A percentile compares a stretch with the other conserved stretches of the same genome.
phyloP scores from a whole-genome alignment of 352 stramenopile species.

The Phytophthora quininea region DNA sequence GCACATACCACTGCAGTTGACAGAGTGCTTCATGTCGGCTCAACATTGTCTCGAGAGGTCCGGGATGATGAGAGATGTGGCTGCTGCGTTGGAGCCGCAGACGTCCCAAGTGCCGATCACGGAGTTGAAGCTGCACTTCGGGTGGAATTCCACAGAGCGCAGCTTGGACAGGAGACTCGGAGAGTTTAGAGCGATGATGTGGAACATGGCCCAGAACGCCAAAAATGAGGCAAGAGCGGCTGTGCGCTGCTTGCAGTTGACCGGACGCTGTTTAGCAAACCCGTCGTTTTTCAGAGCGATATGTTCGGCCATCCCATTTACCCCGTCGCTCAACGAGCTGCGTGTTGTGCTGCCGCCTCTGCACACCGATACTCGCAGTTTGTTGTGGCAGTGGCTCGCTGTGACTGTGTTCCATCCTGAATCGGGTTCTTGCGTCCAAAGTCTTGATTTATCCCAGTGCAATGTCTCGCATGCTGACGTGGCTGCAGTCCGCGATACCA shows the following conservation, averaged over 20 bases:
- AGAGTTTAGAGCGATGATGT: slow-evolving; percentile 16
- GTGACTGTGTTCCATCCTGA: slow-evolving; percentile 27
- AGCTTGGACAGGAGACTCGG: slow-evolving; percentile 17
- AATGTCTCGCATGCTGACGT: slow-evolving; percentile 22
- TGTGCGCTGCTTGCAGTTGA: slow-evolving; percentile 9
- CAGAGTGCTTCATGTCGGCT: slow-evolving; percentile 12
- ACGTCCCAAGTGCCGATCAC: slow-evolving; percentile 2
- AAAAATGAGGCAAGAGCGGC: neutral
- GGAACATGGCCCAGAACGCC: slow-evolving; percentile 3
- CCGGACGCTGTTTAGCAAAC: slow-evolving; percentile 5
- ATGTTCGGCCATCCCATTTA: slow-evolving; percentile 19
- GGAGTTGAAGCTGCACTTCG: slow-evolving; percentile 21
- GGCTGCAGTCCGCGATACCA: neutral
- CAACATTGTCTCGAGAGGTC: slow-evolving; percentile 17
- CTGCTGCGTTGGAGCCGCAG: neutral
- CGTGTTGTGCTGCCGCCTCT: slow-evolving; percentile 11
- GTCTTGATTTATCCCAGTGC: slow-evolving; percentile 21
- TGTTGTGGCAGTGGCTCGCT: slow-evolving; percentile 29
- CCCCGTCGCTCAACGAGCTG: slow-evolving; percentile 11
- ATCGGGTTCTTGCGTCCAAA: slow-evolving; percentile 8
- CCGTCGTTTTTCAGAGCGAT: slow-evolving; percentile 13
- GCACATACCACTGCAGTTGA: slow-evolving; percentile 15
- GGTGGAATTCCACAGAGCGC: slow-evolving; percentile 13
- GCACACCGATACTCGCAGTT: neutral
- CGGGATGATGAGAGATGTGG: slow-evolving; percentile 11